Conservation (phyloP, 2,329 filamentous ascomycete genomes). For the Periconia sp. region DNA sequence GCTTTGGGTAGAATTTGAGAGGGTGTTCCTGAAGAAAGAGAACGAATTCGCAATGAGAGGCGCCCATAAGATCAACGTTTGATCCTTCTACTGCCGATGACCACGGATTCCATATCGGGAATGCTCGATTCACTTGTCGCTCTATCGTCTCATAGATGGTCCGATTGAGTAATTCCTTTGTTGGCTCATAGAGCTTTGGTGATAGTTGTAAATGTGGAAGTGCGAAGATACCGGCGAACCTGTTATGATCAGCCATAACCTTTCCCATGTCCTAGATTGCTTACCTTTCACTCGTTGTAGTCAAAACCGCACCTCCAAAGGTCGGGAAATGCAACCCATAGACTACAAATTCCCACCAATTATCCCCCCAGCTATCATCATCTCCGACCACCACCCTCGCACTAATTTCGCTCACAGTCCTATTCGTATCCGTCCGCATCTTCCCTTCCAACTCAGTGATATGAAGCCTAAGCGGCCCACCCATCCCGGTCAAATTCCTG, state of each 20-base stretch:
- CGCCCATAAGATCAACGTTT: constrained; percentile 62
- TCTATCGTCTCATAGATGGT: constrained; percentile 72
- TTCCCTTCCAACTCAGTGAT: constrained; percentile 62
- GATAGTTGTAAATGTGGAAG: constrained; percentile 81
- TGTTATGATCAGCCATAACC: constrained; percentile 17
- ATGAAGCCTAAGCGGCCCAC: constrained; percentile 71
- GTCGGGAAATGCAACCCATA: constrained; percentile 86
- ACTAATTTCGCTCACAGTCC: constrained; percentile 69
- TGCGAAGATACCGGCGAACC: constrained; percentile 83
- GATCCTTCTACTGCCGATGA: constrained; percentile 68
- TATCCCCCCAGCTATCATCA: constrained; percentile 66
- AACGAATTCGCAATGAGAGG: constrained; percentile 87
- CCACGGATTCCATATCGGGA: constrained; percentile 70
- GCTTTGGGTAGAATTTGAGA: constrained; percentile 23
- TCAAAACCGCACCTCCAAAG: constrained; percentile 80
- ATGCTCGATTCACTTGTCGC: constrained; percentile 67
- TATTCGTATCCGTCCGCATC: constrained; percentile 38
- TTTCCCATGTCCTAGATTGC: neutral
- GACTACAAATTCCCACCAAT: constrained; percentile 79
- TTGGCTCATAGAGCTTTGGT: constrained; percentile 54
- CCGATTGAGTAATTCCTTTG: constrained; percentile 68
- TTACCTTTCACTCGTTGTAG: constrained; percentile 89
- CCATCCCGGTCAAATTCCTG: constrained; percentile 77
- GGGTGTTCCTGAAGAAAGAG: constrained; percentile 82
- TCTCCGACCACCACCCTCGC: constrained; percentile 77